Evolutionary conservation across 2,329 filamentous ascomycete species (phyloP).

Genomic region (Plectosphaerella cucumerina): DNA sequence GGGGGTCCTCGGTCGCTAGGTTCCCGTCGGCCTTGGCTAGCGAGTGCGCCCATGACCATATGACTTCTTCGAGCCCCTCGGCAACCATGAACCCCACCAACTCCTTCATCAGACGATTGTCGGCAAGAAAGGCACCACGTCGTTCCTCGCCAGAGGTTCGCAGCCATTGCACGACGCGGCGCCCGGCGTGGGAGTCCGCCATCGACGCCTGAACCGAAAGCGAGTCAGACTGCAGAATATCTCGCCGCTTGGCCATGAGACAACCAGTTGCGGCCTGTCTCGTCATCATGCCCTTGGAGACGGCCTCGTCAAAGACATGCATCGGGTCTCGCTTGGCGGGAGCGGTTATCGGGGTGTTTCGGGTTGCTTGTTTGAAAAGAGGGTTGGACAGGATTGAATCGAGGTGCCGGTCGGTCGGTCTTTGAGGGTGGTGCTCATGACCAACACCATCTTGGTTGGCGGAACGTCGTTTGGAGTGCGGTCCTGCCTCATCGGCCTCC

Average conservation of each 20-base stretch:
- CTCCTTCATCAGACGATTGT: constrained; percentile 29
- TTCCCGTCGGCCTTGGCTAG: constrained; percentile 14
- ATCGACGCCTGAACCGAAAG: constrained; percentile 28
- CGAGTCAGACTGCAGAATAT: constrained; percentile 28
- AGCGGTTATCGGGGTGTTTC: constrained; percentile 8
- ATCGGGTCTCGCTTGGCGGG: constrained; percentile 36
- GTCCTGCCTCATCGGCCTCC: constrained; percentile 21
- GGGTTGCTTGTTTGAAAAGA: constrained; percentile 39
- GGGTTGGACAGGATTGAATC: constrained; percentile 54
- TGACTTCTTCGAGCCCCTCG: constrained; percentile 45
- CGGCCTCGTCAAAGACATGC: constrained; percentile 52
- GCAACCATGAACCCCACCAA: constrained; percentile 48
- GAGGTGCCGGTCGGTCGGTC: constrained; percentile 46
- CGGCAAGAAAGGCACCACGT: constrained; percentile 38
- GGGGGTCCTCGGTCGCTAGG: not conserved
- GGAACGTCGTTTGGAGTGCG: constrained; percentile 3
- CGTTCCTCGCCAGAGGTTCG: constrained; percentile 43
- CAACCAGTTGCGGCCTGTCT: constrained; percentile 49
- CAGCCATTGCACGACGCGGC: constrained; percentile 50
- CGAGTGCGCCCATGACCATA: constrained; percentile 44
- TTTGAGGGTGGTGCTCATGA: constrained; percentile 15
- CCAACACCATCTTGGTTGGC: not conserved
- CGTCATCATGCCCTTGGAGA: constrained; percentile 53
- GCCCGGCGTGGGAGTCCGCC: constrained; percentile 38
- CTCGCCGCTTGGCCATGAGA: constrained; percentile 41